These are phyloP conservation scores for Triticum monococcum DNA, from an alignment of 176 grass and related monocot species.

Conservation along the genomic window DNA sequence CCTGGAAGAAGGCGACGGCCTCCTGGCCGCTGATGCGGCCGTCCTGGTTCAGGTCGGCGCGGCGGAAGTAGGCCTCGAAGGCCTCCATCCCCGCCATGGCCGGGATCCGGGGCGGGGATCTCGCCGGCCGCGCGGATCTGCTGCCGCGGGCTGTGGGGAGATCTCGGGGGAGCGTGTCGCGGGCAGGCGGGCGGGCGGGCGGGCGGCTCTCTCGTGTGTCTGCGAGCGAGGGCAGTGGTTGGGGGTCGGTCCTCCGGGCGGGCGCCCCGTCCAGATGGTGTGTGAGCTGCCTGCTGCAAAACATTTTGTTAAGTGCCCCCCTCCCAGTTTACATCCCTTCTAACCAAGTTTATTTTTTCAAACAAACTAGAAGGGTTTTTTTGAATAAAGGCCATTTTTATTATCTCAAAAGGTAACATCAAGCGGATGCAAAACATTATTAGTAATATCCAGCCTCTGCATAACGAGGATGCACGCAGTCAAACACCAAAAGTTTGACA, in stretches of 20 bases:
- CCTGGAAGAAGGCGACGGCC: conserved; percentile 95
- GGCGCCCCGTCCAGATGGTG: not conserved
- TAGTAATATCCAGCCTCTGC: too few relatives aligned
- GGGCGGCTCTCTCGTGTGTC: conserved; percentile 7
- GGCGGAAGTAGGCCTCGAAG: conserved; percentile 92
- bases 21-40: conserved; percentile 93
- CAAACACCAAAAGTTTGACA: too few relatives aligned
- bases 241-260: not conserved
- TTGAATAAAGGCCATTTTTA: too few relatives aligned
- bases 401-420: too few relatives aligned
- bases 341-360: not conserved
- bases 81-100: conserved; percentile 65
- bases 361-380: too few relatives aligned
- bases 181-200: conserved; percentile 22
- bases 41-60: conserved; percentile 93
- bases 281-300: conserved; percentile 2
- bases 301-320: conserved; percentile 20
- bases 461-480: too few relatives aligned
- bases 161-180: conserved; percentile 52
- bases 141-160: conserved; percentile 30
- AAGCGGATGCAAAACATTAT: too few relatives aligned
- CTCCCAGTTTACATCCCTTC: not conserved
- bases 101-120: conserved; percentile 17
- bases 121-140: conserved; percentile 34
- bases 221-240: conserved; percentile 39